Evolutionary conservation across 2,329 filamentous ascomycete species (phyloP).

Genomic region (Clonostachys chloroleuca): DNA sequence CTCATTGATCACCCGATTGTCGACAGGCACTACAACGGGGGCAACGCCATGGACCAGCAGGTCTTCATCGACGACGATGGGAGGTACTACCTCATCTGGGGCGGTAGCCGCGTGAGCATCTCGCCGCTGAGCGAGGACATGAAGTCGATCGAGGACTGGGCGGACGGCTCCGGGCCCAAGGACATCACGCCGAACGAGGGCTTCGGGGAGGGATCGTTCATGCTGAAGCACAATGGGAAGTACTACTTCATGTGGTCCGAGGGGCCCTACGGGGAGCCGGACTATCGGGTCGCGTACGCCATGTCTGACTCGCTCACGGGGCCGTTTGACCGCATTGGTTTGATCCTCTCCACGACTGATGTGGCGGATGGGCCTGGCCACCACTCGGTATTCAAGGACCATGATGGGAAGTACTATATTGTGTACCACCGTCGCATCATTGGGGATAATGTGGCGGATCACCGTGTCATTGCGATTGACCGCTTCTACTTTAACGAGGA

Average conservation of each 20-base stretch:
- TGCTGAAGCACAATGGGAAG: conserved; percentile 4
- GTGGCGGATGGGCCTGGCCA: conserved; percentile 7
- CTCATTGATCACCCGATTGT: conserved; percentile 4
- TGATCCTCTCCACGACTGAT: conserved; percentile 4
- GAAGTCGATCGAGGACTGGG: conserved; percentile 1
- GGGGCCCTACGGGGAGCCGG: conserved; percentile 3
- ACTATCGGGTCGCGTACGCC: conserved; percentile 5
- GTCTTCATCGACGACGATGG: conserved; percentile 6
- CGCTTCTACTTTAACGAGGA: conserved; percentile 2
- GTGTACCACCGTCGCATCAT: conserved; percentile 5
- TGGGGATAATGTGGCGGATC: conserved; percentile 4
- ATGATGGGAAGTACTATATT: conserved; percentile 6
- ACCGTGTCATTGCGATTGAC: conserved; percentile 5
- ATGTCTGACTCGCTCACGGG: conserved; percentile 4
- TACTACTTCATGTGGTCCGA: conserved; percentile 9
- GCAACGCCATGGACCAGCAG: conserved; percentile 6
- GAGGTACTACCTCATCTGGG: conserved; percentile 3
- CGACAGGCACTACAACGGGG: not conserved
- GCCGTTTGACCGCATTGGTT: conserved; percentile 2
- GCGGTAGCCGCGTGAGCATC: conserved; percentile 3
- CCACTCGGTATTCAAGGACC: conserved; percentile 5
- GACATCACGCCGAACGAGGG: conserved; percentile 5
- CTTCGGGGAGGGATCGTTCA: conserved; percentile 4
- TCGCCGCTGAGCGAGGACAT: conserved; percentile 5
- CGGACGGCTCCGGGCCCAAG: not conserved